phyloP scores from a whole-genome alignment of 441 rosid species.

The Euphorbia neoarborescens region DNA sequence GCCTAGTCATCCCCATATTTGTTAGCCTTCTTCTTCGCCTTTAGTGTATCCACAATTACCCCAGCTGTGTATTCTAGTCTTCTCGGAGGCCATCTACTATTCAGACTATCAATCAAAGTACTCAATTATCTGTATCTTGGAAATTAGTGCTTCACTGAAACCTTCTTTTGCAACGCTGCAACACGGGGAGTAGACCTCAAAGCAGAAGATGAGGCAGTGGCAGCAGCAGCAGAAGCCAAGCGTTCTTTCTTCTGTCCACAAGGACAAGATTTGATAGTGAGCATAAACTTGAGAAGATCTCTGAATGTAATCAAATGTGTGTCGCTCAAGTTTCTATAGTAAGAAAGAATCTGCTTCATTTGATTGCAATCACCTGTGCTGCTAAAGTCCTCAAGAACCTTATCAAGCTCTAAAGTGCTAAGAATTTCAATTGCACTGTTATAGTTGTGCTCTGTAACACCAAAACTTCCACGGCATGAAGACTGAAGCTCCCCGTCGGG shows the following conservation, averaged over 20 bases:
- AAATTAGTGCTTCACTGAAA: conserved; percentile 24
- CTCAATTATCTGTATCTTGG: conserved; percentile 33
- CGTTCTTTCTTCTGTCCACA: conserved; percentile 31
- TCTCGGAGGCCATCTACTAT: conserved; percentile 75
- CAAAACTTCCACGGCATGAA: no score
- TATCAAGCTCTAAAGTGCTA: no score
- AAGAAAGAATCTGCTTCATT: conserved; percentile 37
- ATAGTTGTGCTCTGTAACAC: no score
- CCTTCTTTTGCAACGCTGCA: conserved; percentile 31
- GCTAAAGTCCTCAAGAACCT: no score
- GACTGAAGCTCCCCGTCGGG: no score
- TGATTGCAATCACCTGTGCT: no score
- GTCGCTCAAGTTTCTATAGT: conserved; percentile 57
- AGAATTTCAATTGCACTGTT: no score
- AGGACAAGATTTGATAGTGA: conserved; percentile 45
- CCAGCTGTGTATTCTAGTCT: conserved; percentile 72
- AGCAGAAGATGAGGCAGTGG: conserved; percentile 18
- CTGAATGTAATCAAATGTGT: conserved; percentile 45
- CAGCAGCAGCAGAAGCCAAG: no score
- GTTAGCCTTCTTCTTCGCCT: conserved; percentile 39
- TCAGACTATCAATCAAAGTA: conserved; percentile 41
- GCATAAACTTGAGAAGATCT: conserved; percentile 71
- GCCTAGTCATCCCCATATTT: conserved; percentile 63
- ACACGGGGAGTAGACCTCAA: conserved; percentile 26
- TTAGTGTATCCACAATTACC: conserved; percentile 56